These are phyloP conservation scores for Barnettozyma populi DNA, from an alignment of 805 yeast species.

Conservation along the genomic window DNA sequence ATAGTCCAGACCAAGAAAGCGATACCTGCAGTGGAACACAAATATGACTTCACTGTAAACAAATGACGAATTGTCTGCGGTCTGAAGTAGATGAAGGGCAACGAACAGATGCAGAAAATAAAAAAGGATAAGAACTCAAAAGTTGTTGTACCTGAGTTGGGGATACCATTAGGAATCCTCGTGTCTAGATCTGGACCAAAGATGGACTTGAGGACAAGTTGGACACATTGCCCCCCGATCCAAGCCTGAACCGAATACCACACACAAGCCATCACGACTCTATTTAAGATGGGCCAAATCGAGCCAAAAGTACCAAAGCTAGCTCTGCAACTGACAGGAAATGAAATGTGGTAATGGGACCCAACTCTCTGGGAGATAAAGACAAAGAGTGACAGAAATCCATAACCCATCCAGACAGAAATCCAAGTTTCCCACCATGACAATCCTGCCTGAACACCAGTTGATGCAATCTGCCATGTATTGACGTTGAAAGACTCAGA, in stretches of 20 bases:
- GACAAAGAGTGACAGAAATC: constrained; percentile 63
- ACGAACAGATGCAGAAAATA: constrained; percentile 71
- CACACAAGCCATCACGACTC: constrained; percentile 80
- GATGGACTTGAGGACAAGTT: constrained; percentile 68
- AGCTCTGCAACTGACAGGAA: constrained; percentile 77
- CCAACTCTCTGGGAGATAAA: constrained; percentile 74
- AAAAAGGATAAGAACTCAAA: constrained; percentile 72
- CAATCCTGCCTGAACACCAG: constrained; percentile 72
- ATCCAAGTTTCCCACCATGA: constrained; percentile 93
- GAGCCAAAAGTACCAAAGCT: constrained; percentile 86
- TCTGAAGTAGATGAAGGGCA: constrained; percentile 76
- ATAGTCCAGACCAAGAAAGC: constrained; percentile 81
- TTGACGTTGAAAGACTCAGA: constrained; percentile 87
- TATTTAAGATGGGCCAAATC: constrained; percentile 80
- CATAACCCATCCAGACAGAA: constrained; percentile 82
- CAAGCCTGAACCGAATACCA: constrained; percentile 89
- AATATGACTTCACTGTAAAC: constrained; percentile 73
- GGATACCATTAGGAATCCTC: constrained; percentile 58
- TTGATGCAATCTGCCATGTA: constrained; percentile 87
- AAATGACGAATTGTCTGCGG: constrained; percentile 84
- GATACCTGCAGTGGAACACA: constrained; percentile 79
- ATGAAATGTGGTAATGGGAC: constrained; percentile 71
- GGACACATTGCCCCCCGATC: constrained; percentile 79
- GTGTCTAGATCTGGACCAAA: constrained; percentile 60
- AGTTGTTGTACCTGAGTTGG: constrained; percentile 57